Percentiles rank a stretch among this genome's conserved stretches.
These are phyloP conservation scores for Poronia punctata DNA, from an alignment of 495 filamentous ascomycete species.

Conservation along the genomic window DNA sequence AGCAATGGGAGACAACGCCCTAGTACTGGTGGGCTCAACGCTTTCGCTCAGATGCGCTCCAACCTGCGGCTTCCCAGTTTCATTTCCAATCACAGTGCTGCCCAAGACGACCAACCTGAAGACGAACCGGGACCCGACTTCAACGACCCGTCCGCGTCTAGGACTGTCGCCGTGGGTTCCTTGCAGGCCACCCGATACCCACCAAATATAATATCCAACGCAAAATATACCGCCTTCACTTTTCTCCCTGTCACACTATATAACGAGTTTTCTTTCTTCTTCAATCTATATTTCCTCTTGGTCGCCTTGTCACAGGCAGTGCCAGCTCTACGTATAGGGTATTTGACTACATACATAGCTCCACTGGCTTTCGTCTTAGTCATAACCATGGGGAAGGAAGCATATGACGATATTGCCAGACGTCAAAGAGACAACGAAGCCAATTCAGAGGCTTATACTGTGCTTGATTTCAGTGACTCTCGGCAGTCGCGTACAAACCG, in stretches of 20 bases:
- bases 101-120: constrained; percentile 19
- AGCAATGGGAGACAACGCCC: constrained; percentile 24
- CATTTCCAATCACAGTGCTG: constrained; percentile 30
- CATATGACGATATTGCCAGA: constrained; percentile 84
- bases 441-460: constrained; percentile 84
- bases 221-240: constrained; percentile 94
- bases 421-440: constrained; percentile 84
- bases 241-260: constrained; percentile 93
- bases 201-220: constrained; percentile 89
- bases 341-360: constrained; percentile 88
- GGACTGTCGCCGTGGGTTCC: constrained; percentile 44
- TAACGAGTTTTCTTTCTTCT: constrained; percentile 99
- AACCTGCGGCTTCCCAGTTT: constrained; percentile 47
- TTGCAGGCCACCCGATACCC: constrained; percentile 53
- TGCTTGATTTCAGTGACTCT: constrained; percentile 58
- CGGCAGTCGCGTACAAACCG: constrained; percentile 21
- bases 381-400: constrained; percentile 93
- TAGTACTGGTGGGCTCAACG: constrained; percentile 28
- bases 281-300: constrained; percentile 97
- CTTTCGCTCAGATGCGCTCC: constrained; percentile 29
- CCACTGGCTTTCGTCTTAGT: constrained; percentile 85
- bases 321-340: constrained; percentile 82
- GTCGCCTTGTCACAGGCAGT: constrained; percentile 92
- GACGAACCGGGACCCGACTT: constrained; percentile 36
- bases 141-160: constrained; percentile 47